Conservation (phyloP, 257 asterid genomes). For the Solanum corneliomulleri region DNA sequence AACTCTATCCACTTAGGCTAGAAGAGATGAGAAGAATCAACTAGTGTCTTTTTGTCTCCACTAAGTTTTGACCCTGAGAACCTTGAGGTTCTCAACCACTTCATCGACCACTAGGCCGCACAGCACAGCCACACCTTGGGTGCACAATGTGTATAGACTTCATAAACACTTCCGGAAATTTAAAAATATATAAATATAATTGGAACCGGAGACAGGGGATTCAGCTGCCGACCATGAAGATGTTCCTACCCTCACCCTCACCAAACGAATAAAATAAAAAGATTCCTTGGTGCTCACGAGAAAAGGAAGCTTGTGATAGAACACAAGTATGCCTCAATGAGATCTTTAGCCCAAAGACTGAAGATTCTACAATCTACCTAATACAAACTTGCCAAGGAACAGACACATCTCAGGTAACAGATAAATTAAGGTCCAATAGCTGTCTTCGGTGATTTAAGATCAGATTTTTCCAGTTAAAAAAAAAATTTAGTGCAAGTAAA, state of each 20-base stretch:
- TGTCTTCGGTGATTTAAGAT: neutral
- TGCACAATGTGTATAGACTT: neutral
- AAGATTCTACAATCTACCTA: neutral
- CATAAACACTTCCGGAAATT: neutral
- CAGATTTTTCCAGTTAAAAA: neutral
- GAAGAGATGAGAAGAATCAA: neutral
- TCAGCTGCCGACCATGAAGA: neutral
- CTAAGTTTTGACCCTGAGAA: neutral
- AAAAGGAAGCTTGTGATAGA: neutral
- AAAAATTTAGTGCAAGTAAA: neutral
- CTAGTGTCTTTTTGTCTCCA: neutral
- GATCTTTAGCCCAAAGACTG: neutral
- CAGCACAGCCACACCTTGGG: neutral
- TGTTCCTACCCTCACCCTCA: neutral
- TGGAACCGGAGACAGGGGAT: rapidly evolving
- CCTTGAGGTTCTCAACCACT: too few relatives aligned
- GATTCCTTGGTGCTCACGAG: neutral
- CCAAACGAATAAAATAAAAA: neutral
- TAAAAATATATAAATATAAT: neutral
- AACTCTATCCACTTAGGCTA: neutral
- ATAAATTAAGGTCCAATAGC: neutral
- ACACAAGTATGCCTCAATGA: neutral
- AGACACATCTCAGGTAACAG: neutral
- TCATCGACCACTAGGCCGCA: neutral
- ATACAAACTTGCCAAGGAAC: neutral